These are phyloP conservation scores for Kodamaea sagamina DNA, from an alignment of 805 yeast species.

Conservation along the genomic window DNA sequence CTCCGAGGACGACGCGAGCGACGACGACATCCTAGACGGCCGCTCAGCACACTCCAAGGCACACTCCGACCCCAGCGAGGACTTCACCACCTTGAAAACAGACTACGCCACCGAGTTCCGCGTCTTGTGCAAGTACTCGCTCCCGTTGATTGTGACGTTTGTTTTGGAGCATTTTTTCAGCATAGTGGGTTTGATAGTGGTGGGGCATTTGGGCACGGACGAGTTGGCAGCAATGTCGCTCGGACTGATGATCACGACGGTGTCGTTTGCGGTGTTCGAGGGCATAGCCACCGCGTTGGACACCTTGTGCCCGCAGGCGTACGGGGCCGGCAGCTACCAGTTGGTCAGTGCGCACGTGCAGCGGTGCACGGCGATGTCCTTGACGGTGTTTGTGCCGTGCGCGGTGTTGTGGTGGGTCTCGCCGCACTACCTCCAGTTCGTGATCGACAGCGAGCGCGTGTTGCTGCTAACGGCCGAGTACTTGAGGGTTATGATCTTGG, in stretches of 20 bases:
- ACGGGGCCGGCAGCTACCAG: constrained; percentile 44
- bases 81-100: constrained; percentile 35
- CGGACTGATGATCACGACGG: constrained; percentile 47
- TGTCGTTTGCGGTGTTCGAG: constrained; percentile 46
- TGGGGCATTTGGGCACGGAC: constrained; percentile 46
- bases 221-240: constrained; percentile 49
- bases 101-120: constrained; percentile 27
- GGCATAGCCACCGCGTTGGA: constrained; percentile 50
- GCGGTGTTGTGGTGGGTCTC: constrained; percentile 45
- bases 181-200: constrained; percentile 44
- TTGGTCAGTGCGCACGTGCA: constrained; percentile 41
- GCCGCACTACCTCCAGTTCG: constrained; percentile 25
- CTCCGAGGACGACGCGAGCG: constrained; percentile 7
- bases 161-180: constrained; percentile 46
- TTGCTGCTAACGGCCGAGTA: constrained; percentile 35
- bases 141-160: constrained; percentile 45
- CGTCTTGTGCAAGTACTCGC: constrained; percentile 33
- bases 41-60: constrained; percentile 4
- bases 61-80: constrained; percentile 21
- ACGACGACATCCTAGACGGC: constrained; percentile 1
- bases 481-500: constrained; percentile 36
- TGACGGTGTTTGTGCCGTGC: constrained; percentile 40
- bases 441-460: constrained; percentile 38
- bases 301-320: constrained; percentile 48
- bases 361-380: constrained; percentile 37